phyloP scores from a whole-genome alignment of 495 filamentous ascomycete genomes.

The Margaritispora aquatica region DNA sequence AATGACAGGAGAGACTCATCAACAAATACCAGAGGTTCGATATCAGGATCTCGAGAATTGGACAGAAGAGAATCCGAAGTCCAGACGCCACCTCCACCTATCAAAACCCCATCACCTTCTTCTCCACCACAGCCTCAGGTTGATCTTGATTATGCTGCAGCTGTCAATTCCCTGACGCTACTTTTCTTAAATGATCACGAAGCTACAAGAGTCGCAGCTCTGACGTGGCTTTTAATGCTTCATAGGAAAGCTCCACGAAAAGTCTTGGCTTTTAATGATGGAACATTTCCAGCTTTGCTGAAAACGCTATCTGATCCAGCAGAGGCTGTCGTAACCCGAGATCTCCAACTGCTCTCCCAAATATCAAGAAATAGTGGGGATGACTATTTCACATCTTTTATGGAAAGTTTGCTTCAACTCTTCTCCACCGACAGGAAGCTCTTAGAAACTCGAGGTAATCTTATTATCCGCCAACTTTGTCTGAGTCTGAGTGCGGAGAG shows the following conservation, averaged over 20 bases:
- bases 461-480: conserved; percentile 94
- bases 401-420: conserved; percentile 92
- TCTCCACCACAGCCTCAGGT: conserved; percentile 43
- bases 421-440: conserved; percentile 91
- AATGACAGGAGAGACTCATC: conserved; percentile 48
- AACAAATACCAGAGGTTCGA: conserved; percentile 41
- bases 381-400: conserved; percentile 94
- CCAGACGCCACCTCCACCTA: conserved; percentile 33
- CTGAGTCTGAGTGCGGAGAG: conserved; percentile 86
- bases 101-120: conserved; percentile 42
- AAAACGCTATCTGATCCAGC: conserved; percentile 96
- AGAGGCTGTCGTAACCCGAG: conserved; percentile 92
- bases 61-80: conserved; percentile 52
- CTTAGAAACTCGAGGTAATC: conserved; percentile 86
- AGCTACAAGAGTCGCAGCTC: conserved; percentile 84
- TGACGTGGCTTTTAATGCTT: conserved; percentile 96
- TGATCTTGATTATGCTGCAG: conserved; percentile 92
- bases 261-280: conserved; percentile 92
- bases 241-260: conserved; percentile 92
- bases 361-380: conserved; percentile 96
- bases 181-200: conserved; percentile 97
- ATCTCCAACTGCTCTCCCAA: conserved; percentile 89
- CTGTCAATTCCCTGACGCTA: conserved; percentile 90
- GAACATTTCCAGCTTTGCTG: conserved; percentile 90
- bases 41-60: conserved; percentile 46